A percentile compares a stretch with the other conserved stretches of the same genome.
phyloP scores from a whole-genome alignment of 768 basidiomycete genomes.

The Auricularia auricula-judae region DNA sequence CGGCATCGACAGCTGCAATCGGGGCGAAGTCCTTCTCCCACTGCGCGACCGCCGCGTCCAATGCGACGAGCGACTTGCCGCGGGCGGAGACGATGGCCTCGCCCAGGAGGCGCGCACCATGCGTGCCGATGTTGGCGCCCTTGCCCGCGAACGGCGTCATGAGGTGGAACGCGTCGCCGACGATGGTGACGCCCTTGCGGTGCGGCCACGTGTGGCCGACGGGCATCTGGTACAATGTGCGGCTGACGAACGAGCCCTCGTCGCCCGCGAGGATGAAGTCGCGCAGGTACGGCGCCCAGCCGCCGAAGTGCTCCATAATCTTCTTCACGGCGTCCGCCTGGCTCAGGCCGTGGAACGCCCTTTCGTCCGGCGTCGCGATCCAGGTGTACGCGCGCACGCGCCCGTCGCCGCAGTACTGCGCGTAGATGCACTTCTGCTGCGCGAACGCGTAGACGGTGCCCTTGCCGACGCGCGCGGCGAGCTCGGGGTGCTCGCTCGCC shows the following conservation, averaged over 20 bases:
- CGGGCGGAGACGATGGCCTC: too few species aligned
- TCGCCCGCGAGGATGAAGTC: constrained; percentile 5
- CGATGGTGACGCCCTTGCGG: constrained; percentile 10
- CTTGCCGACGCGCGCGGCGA: constrained; percentile 16
- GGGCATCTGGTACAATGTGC: constrained; percentile 10
- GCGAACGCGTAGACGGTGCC: constrained; percentile 19
- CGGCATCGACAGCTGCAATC: too few species aligned
- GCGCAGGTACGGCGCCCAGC: constrained; percentile 6
- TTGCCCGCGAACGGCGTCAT: constrained; percentile 27
- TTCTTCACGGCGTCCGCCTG: constrained; percentile 2
- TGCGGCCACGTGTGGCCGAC: constrained; percentile 5
- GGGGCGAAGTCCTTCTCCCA: too few species aligned
- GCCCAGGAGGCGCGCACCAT: constrained; percentile 14
- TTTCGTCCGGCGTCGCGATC: not conserved
- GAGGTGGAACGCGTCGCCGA: constrained; percentile 28
- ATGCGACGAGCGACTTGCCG: too few species aligned
- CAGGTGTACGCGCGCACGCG: constrained; percentile 15
- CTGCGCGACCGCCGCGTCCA: too few species aligned
- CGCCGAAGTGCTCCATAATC: constrained; percentile 7
- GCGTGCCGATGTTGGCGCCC: constrained; percentile 26
- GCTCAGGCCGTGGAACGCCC: not conserved
- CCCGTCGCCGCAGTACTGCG: constrained; percentile 23
- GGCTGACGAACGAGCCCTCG: constrained; percentile 9
- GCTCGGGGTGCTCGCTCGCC: constrained; percentile 12
- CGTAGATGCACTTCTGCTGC: constrained; percentile 17